Percentiles rank a stretch among this genome's conserved stretches.
phyloP scores from a whole-genome alignment of 495 filamentous ascomycete species.

The Daldinia concentrica region DNA sequence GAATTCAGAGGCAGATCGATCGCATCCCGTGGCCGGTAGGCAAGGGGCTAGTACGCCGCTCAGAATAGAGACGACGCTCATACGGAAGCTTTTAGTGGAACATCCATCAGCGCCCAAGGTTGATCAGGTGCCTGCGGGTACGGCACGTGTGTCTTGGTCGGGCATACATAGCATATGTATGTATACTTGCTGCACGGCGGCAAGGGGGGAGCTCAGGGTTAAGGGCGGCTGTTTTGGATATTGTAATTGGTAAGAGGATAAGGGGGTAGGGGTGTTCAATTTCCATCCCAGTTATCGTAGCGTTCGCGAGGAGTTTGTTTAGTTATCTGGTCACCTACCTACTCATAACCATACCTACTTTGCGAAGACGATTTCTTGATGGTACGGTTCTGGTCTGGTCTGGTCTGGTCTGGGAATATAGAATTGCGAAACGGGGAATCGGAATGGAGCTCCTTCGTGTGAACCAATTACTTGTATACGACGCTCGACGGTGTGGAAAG shows the following conservation, averaged over 20 bases:
- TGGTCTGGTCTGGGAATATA: neutral
- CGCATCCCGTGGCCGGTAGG: slow-evolving; percentile 5
- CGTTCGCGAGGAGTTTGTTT: slow-evolving; percentile 2
- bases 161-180: slow-evolving; percentile 34
- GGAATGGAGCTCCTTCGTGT: neutral
- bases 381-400: neutral
- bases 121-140: slow-evolving; percentile 37
- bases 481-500: neutral
- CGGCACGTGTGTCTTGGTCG: slow-evolving; percentile 23
- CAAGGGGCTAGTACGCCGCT: slow-evolving; percentile 1
- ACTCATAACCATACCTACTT: neutral
- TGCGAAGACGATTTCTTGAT: neutral
- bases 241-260: slow-evolving; percentile 10
- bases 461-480: slow-evolving; percentile 3
- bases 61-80: slow-evolving; percentile 15
- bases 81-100: slow-evolving; percentile 21
- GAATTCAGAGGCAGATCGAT: slow-evolving; percentile 22
- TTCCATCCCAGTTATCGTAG: neutral
- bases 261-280: neutral
- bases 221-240: slow-evolving; percentile 42
- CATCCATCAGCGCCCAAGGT: slow-evolving; percentile 34
- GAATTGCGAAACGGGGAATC: slow-evolving; percentile 4
- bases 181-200: slow-evolving; percentile 24
- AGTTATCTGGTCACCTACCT: neutral
- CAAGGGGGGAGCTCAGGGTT: slow-evolving; percentile 25